Conservation (phyloP, 345 rosid genomes). For the Populus nigra region DNA sequence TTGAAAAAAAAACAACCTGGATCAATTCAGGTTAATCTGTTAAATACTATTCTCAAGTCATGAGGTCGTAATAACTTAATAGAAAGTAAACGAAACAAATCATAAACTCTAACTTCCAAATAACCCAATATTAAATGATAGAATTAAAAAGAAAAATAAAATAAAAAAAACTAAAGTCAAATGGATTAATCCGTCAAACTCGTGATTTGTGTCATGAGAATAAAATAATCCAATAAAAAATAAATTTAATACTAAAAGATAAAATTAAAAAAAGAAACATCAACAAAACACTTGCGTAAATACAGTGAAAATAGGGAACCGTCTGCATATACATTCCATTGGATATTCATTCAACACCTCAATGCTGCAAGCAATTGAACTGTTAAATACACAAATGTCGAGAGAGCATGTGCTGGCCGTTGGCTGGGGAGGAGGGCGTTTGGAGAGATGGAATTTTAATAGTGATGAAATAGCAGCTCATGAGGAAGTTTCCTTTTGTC, state of each 20-base stretch:
- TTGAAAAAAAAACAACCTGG: too few relatives aligned
- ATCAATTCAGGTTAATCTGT: too few relatives aligned
- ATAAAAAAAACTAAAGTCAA: too few relatives aligned
- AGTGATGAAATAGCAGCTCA: slow-evolving; percentile 15
- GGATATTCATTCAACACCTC: neutral
- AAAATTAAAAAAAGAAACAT: too few relatives aligned
- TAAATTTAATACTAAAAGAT: too few relatives aligned
- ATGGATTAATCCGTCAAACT: too few relatives aligned
- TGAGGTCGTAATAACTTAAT: fast-evolving
- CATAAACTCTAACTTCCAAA: too few relatives aligned
- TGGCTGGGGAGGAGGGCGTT: neutral
- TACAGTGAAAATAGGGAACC: neutral
- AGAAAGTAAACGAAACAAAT: too few relatives aligned
- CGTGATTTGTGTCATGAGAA: fast-evolving
- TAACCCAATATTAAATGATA: too few relatives aligned
- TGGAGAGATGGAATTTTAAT: neutral
- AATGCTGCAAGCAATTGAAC: neutral
- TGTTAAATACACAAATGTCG: neutral
- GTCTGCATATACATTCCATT: slow-evolving; percentile 27
- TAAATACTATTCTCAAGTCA: fast-evolving
- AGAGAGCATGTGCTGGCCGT: slow-evolving; percentile 3
- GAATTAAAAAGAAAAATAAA: too few relatives aligned
- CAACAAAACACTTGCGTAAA: too few relatives aligned
- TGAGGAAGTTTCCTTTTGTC: slow-evolving; percentile 31
- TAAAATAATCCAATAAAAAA: too few relatives aligned